These are phyloP conservation scores for Pseudopyricularia cyperi DNA, from an alignment of 2,329 filamentous ascomycete species.

Conservation along the genomic window DNA sequence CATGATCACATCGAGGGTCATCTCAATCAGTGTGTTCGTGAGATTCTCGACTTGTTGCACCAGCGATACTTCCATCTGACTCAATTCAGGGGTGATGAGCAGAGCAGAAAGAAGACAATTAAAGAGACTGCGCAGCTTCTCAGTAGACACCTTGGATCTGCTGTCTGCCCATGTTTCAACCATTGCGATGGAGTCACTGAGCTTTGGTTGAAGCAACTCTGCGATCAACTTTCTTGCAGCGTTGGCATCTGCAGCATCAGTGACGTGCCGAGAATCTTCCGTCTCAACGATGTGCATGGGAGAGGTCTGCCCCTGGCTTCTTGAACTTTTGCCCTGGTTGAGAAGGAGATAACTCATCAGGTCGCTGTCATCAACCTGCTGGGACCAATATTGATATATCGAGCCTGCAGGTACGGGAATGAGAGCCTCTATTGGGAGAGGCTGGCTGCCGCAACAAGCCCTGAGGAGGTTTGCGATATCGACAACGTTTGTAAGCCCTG, in stretches of 20 bases:
- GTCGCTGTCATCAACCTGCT: conserved; percentile 25
- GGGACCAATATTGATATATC: conserved; percentile 33
- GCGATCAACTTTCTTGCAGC: conserved; percentile 36
- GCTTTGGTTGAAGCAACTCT: conserved; percentile 39
- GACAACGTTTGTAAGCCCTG: conserved; percentile 47
- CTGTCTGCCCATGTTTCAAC: conserved; percentile 32
- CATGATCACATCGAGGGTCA: conserved; percentile 25
- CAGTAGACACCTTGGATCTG: conserved; percentile 31
- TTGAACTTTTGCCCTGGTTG: not conserved
- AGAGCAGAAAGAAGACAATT: conserved; percentile 31
- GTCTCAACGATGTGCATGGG: not conserved
- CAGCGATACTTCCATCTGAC: conserved; percentile 31
- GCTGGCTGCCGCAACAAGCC: conserved; percentile 46
- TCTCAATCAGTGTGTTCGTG: conserved; percentile 26
- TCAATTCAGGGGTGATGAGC: conserved; percentile 33
- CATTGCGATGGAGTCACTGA: conserved; percentile 33
- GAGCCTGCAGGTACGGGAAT: conserved; percentile 30
- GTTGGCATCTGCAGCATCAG: conserved; percentile 23
- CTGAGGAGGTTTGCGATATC: conserved; percentile 59
- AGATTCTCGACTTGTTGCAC: conserved; percentile 33
- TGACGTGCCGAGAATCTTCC: conserved; percentile 10
- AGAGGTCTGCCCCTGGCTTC: not conserved
- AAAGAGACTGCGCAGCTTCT: conserved; percentile 38
- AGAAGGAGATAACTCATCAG: conserved; percentile 44
- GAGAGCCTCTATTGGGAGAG: conserved; percentile 16